Percentiles rank a stretch among this genome's conserved stretches.
Evolutionary conservation across 2,329 filamentous ascomycete species (phyloP).

Genomic region (Microsporum ferrugineum): DNA sequence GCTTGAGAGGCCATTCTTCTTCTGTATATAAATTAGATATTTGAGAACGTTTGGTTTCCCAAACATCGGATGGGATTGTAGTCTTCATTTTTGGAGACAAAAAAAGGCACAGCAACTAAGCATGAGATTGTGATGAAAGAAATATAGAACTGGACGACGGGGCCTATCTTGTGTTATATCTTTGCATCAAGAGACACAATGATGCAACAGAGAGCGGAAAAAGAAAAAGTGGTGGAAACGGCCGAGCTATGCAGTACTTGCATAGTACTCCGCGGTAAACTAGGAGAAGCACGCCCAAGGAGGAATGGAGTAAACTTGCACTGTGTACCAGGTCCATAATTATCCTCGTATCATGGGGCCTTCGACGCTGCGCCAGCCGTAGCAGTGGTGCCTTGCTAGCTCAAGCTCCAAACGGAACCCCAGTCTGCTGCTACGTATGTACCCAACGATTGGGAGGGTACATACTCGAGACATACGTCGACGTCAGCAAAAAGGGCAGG

Average conservation of each 20-base stretch:
- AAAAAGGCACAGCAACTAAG: not conserved
- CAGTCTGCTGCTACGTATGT: not conserved
- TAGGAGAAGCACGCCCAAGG: not conserved
- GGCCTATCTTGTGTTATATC: not conserved
- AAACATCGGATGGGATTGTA: conserved; percentile 33
- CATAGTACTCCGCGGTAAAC: not conserved
- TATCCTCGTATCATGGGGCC: not conserved
- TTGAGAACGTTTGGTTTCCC: conserved; percentile 34
- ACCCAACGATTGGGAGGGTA: not conserved
- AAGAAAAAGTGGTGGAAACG: not conserved
- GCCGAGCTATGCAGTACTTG: conserved; percentile 1
- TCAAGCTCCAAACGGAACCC: not conserved
- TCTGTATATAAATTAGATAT: conserved; percentile 34
- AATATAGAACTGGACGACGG: not conserved
- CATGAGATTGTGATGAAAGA: not conserved
- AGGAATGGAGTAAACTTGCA: conserved; percentile 1
- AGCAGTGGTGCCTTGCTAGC: not conserved
- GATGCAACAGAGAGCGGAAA: not conserved
- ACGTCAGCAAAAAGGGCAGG: not conserved
- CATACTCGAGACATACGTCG: not conserved
- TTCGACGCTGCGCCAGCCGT: not conserved
- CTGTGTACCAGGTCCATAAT: not conserved
- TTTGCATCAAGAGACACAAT: conserved; percentile 1
- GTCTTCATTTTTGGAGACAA: conserved; percentile 27
- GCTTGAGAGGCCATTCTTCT: conserved; percentile 36